A percentile compares a stretch with the other conserved stretches of the same genome.
Evolutionary conservation across 805 yeast species (phyloP).

Genomic region (Barnettozyma sucrosica): DNA sequence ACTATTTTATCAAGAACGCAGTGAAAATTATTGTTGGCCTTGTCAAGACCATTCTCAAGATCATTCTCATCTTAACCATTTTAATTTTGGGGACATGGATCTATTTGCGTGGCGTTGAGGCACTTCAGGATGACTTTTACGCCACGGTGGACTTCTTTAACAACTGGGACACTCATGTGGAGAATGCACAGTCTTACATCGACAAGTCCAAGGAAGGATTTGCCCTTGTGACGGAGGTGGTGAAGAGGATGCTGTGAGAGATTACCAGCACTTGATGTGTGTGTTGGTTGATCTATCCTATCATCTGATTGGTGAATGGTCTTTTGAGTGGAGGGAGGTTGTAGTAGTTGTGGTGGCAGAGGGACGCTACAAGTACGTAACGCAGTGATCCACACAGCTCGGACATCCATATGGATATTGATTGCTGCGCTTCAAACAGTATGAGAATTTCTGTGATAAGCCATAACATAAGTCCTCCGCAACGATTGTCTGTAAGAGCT

Average conservation of each 20-base stretch:
- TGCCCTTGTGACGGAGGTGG: not conserved
- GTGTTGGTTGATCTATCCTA: too few species aligned
- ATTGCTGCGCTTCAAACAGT: too few species aligned
- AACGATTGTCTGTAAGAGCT: too few species aligned
- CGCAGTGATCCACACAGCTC: not conserved
- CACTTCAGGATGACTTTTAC: constrained; percentile 48
- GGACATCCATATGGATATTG: not conserved
- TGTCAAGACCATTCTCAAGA: constrained; percentile 23
- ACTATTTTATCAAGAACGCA: constrained; percentile 28
- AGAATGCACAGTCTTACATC: not conserved
- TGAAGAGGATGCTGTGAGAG: not conserved
- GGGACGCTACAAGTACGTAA: too few species aligned
- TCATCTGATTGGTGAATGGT: too few species aligned
- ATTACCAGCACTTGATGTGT: too few species aligned
- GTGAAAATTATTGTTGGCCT: constrained; percentile 17
- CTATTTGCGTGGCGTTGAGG: constrained; percentile 36
- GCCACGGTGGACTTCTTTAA: constrained; percentile 26
- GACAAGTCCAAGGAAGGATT: not conserved
- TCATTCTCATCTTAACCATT: constrained; percentile 21
- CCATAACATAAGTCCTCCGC: too few species aligned
- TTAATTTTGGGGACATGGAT: constrained; percentile 22
- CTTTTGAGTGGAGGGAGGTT: too few species aligned
- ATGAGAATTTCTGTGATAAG: too few species aligned
- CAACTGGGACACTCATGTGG: constrained; percentile 1
- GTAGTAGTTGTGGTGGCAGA: too few species aligned